Percentiles rank a stretch among this genome's conserved stretches.
These are phyloP conservation scores for Ophiocordyceps robertsii DNA, from an alignment of 2,329 filamentous ascomycete species.

Conservation along the genomic window DNA sequence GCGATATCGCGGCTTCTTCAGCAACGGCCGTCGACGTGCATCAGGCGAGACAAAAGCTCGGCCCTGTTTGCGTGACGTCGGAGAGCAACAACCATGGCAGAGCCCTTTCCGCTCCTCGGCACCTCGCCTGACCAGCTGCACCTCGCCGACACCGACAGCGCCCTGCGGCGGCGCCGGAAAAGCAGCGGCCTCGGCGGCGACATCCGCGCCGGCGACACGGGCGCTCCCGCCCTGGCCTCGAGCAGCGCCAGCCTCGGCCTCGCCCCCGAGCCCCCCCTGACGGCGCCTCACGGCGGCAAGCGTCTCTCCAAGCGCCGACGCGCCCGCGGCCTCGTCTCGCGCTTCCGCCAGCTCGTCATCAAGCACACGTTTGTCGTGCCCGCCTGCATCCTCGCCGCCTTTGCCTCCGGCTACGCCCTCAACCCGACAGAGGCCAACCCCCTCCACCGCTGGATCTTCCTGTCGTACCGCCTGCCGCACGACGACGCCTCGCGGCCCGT, in stretches of 20 bases:
- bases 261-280: conserved; percentile 5
- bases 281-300: conserved; percentile 14
- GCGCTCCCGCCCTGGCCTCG: conserved; percentile 39
- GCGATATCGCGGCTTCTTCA: too few relatives aligned
- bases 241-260: conserved; percentile 31
- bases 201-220: conserved; percentile 40
- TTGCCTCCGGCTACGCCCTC: conserved; percentile 56
- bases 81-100: conserved; percentile 24
- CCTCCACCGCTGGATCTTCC: conserved; percentile 70
- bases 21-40: too few relatives aligned
- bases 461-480: conserved; percentile 65
- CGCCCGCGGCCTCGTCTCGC: conserved; percentile 32
- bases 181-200: conserved; percentile 40
- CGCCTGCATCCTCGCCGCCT: conserved; percentile 49
- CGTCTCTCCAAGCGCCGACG: conserved; percentile 40
- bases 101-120: conserved; percentile 43
- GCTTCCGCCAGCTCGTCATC: conserved; percentile 39
- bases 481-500: conserved; percentile 27
- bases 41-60: too few relatives aligned
- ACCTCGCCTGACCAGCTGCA: conserved; percentile 35
- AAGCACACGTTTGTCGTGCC: conserved; percentile 54
- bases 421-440: conserved; percentile 71
- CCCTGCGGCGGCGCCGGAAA: conserved; percentile 39
- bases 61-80: too few relatives aligned
- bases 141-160: conserved; percentile 21